These are phyloP conservation scores for Aegilops speltoides DNA, from an alignment of 176 grass and related monocot species.

Conservation along the genomic window DNA sequence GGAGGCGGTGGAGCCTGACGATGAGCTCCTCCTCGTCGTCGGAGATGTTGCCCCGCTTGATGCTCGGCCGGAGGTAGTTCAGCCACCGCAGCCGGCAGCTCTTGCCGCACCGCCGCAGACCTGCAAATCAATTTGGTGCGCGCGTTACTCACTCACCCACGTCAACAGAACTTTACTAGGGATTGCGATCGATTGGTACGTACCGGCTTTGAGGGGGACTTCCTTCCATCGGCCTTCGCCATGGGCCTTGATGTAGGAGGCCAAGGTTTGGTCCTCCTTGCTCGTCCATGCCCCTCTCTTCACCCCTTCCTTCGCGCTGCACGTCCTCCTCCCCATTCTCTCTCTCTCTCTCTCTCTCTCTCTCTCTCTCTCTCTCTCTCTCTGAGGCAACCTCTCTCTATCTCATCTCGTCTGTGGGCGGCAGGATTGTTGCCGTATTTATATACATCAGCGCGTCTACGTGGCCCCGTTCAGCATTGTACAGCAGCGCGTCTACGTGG, in stretches of 20 bases:
- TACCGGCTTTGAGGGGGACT: slow-evolving; percentile 68
- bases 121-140: too few species aligned
- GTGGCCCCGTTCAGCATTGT: too few species aligned
- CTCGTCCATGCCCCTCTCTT: slow-evolving; percentile 77
- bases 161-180: too few species aligned
- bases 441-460: neutral
- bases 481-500: too few species aligned
- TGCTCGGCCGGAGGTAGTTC: slow-evolving; percentile 73
- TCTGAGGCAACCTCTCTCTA: too few species aligned
- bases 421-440: neutral
- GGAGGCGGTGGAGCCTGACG: slow-evolving; percentile 68
- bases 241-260: slow-evolving; percentile 60
- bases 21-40: slow-evolving; percentile 88
- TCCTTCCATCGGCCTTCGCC: slow-evolving; percentile 78
- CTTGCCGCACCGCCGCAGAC: slow-evolving; percentile 71
- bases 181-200: neutral
- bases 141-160: too few species aligned
- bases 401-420: neutral
- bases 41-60: slow-evolving; percentile 83
- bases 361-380: too few species aligned
- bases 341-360: too few species aligned
- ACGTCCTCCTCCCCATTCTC: slow-evolving; percentile 60
- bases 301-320: slow-evolving; percentile 64
- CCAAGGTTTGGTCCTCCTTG: slow-evolving; percentile 58
- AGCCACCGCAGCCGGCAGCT: slow-evolving; percentile 82